Evolutionary conservation across 169 alveolate species (phyloP).

Genomic region (Amoebophrya sp.): DNA sequence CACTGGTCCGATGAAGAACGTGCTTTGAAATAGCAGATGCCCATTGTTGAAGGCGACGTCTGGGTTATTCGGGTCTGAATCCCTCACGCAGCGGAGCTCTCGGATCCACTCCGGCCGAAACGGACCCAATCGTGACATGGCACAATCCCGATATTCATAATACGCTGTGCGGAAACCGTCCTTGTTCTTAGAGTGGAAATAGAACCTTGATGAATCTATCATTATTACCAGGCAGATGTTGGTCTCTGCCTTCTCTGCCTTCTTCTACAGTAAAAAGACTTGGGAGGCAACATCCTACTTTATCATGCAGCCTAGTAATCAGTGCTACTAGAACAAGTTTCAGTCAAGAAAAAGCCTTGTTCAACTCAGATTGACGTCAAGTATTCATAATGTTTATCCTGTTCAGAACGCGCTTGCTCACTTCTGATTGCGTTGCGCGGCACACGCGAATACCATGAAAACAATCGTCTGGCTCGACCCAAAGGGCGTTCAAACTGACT

Average conservation of each 20-base stretch:
- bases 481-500: background rate
- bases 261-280: too few species aligned
- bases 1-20: constrained; percentile 20
- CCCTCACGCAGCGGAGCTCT: background rate
- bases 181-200: too few species aligned
- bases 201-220: too few species aligned
- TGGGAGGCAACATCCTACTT: too few species aligned
- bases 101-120: constrained; percentile 6
- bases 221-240: too few species aligned
- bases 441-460: background rate
- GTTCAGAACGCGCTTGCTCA: constrained; percentile 9
- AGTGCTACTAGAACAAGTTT: too few species aligned
- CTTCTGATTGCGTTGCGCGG: background rate
- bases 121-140: background rate
- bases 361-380: too few species aligned
- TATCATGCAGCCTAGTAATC: too few species aligned
- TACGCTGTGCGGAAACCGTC: background rate
- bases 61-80: background rate
- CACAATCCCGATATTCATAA: background rate
- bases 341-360: too few species aligned
- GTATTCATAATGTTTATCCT: background rate
- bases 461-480: constrained; percentile 20
- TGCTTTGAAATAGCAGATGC: background rate
- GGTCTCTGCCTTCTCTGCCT: too few species aligned
- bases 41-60: constrained; percentile 14